Conservation (phyloP, 257 asterid species). For the Solanum chiquidenum region DNA sequence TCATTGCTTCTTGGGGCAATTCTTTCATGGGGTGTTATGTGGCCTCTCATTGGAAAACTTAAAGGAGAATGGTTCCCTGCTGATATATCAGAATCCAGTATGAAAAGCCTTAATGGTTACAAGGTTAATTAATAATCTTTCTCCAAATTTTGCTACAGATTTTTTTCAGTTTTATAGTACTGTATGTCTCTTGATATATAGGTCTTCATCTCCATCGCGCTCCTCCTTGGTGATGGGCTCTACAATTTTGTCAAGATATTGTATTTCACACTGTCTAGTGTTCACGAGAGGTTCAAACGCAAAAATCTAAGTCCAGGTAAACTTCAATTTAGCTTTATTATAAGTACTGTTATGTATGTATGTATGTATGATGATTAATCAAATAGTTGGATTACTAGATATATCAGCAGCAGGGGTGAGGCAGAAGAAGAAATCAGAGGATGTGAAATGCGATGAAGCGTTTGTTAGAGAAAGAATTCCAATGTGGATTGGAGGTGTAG, state of each 20-base stretch:
- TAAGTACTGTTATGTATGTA: not conserved
- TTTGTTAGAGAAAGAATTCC: conserved; percentile 53
- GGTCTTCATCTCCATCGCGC: conserved; percentile 80
- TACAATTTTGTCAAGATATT: conserved; percentile 61
- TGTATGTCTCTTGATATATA: conserved; percentile 3
- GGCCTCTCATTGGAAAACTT: conserved; percentile 55
- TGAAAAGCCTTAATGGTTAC: conserved; percentile 80
- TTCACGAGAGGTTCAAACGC: conserved; percentile 33
- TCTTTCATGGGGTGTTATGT: conserved; percentile 76
- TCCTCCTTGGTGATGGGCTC: conserved; percentile 82
- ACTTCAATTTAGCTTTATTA: not conserved
- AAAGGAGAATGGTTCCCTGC: conserved; percentile 82
- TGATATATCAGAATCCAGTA: conserved; percentile 51
- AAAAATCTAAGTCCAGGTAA: not conserved
- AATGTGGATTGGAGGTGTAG: conserved; percentile 36
- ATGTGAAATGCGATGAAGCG: conserved; percentile 21
- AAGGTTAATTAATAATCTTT: conserved; percentile 29
- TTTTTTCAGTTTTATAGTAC: not conserved
- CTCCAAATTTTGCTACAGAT: not conserved
- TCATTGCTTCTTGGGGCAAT: conserved; percentile 83
- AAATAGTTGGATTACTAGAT: not conserved
- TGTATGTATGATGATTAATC: not conserved
- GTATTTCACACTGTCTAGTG: conserved; percentile 28
- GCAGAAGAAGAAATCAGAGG: conserved; percentile 3
- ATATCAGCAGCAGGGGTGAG: conserved; percentile 9